A percentile compares a stretch with the other conserved stretches of the same genome.
Conservation (phyloP, 108 stramenopile genomes). For the Conticribra weissflogii region DNA sequence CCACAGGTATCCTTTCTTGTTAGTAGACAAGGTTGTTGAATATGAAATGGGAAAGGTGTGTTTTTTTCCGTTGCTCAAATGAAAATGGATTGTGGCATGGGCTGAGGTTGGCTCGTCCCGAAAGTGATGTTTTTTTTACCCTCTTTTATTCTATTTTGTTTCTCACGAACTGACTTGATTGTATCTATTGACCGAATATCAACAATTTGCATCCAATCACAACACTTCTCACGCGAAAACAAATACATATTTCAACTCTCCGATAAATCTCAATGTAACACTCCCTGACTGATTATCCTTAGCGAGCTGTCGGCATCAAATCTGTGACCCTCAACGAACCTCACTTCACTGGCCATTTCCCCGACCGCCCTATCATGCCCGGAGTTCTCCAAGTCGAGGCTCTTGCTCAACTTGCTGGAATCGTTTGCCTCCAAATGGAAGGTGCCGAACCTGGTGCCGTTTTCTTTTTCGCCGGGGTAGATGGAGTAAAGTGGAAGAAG, state of each 20-base stretch:
- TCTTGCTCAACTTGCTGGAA: slow-evolving; percentile 96
- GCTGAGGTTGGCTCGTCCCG: not conserved
- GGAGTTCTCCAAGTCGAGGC: slow-evolving; percentile 98
- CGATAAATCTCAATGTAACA: too few species aligned
- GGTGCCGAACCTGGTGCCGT: slow-evolving; percentile 85
- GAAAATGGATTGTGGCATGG: not conserved
- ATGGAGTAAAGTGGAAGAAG: slow-evolving; percentile 97
- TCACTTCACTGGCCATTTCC: slow-evolving; percentile 98
- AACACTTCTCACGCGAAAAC: too few species aligned
- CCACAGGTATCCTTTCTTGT: slow-evolving; percentile 92
- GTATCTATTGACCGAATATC: not conserved
- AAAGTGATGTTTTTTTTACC: not conserved
- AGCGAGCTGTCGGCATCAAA: slow-evolving; percentile 94
- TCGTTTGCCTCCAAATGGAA: slow-evolving; percentile 90
- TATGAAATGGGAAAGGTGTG: slow-evolving; percentile 87
- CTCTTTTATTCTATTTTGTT: not conserved
- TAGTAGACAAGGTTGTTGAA: slow-evolving; percentile 92
- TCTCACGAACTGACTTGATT: not conserved
- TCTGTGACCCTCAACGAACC: slow-evolving; percentile 95
- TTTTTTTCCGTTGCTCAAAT: not conserved
- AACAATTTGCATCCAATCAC: too few species aligned
- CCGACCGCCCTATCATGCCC: slow-evolving; percentile 97
- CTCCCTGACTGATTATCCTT: not conserved
- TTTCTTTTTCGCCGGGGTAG: slow-evolving; percentile 97
- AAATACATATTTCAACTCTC: too few species aligned